Conservation (phyloP, 768 basidiomycete species). For the Amanita brunnescens region DNA sequence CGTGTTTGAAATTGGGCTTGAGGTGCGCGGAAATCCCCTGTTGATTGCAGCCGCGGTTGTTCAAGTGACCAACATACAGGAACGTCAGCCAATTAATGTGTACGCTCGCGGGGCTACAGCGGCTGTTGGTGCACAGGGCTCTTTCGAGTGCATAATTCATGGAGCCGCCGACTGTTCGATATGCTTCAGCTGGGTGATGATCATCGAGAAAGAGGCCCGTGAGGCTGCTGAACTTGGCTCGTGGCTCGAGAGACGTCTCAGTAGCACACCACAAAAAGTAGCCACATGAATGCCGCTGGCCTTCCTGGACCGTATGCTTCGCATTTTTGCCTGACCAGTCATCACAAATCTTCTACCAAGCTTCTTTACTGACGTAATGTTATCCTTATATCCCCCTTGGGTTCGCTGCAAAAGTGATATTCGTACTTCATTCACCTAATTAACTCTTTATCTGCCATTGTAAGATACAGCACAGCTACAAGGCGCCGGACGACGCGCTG, state of each 20-base stretch:
- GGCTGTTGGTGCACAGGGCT: conserved; percentile 5
- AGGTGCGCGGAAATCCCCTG: neutral
- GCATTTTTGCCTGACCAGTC: neutral
- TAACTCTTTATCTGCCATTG: too few species aligned
- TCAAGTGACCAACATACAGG: neutral
- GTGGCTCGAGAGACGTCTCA: conserved; percentile 10
- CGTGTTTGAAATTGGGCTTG: conserved; percentile 8
- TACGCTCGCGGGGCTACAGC: conserved; percentile 8
- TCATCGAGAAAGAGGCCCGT: conserved; percentile 20
- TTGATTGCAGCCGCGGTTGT: neutral
- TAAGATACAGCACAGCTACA: too few species aligned
- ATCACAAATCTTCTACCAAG: too few species aligned
- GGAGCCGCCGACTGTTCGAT: conserved; percentile 19
- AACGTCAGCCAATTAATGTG: conserved; percentile 9
- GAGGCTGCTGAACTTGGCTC: conserved; percentile 15
- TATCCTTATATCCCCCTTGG: too few species aligned
- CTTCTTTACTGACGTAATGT: too few species aligned
- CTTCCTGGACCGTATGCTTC: neutral
- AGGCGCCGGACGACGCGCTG: too few species aligned
- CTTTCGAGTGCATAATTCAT: conserved; percentile 22
- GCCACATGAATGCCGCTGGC: too few species aligned
- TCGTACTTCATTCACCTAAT: too few species aligned
- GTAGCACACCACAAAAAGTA: neutral
- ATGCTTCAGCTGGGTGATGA: conserved; percentile 29
- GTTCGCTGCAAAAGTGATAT: too few species aligned